Evolutionary conservation across 176 grass and related monocot species (phyloP).

Genomic region (Oryza australiensis): DNA sequence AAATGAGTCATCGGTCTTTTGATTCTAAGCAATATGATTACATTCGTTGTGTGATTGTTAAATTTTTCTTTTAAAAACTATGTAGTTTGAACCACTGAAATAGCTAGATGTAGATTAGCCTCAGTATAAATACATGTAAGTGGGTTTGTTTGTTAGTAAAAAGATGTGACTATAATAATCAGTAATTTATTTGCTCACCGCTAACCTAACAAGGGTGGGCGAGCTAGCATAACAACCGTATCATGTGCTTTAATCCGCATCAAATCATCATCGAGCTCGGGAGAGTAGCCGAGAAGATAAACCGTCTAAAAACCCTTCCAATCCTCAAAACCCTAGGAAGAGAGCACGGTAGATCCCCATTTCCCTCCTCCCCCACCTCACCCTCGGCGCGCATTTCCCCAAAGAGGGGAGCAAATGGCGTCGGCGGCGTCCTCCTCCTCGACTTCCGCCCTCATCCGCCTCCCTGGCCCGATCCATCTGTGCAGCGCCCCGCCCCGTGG

Average conservation of each 20-base stretch:
- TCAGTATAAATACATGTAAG: too few relatives aligned
- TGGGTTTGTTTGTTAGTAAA: too few relatives aligned
- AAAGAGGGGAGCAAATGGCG: conserved; percentile 34
- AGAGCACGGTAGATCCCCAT: conserved; percentile 32
- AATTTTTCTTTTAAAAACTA: too few relatives aligned
- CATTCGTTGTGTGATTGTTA: too few relatives aligned
- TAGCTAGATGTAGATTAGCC: too few relatives aligned
- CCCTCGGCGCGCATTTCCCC: background rate
- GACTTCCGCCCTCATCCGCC: conserved; percentile 39
- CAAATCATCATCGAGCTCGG: background rate
- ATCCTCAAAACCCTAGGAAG: conserved; percentile 44
- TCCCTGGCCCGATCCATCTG: conserved; percentile 5
- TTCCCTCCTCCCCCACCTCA: background rate
- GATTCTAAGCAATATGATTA: too few relatives aligned
- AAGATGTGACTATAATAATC: too few relatives aligned
- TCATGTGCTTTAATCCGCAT: background rate
- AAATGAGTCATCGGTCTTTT: too few relatives aligned
- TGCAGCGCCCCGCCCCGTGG: background rate
- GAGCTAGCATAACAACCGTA: too few relatives aligned
- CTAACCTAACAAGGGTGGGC: too few relatives aligned
- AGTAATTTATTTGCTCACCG: too few relatives aligned
- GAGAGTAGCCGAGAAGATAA: background rate
- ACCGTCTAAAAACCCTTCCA: conserved; percentile 12
- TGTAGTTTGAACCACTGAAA: too few relatives aligned
- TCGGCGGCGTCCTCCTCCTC: conserved; percentile 33